Conservation (phyloP, 257 asterid genomes). For the Penstemon davidsonii region DNA sequence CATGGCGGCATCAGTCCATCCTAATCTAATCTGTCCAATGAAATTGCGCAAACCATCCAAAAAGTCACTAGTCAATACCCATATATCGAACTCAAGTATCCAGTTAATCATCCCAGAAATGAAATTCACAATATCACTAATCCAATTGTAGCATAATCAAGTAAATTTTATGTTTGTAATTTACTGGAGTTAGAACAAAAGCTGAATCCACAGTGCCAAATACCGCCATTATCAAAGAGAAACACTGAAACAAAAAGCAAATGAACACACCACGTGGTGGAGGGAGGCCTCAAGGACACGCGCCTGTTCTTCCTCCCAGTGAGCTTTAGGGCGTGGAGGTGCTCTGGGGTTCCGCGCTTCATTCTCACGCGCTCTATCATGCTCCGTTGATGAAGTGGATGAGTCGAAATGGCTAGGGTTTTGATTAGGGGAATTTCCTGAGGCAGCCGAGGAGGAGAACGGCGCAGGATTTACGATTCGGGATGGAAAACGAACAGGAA, state of each 20-base stretch:
- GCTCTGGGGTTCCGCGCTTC: conserved; percentile 40
- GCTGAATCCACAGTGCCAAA: conserved; percentile 21
- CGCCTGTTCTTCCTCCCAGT: conserved; percentile 73
- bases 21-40: conserved; percentile 59
- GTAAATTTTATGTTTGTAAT: neutral
- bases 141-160: neutral
- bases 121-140: no score
- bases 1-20: conserved; percentile 94
- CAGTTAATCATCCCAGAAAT: neutral
- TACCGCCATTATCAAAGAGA: neutral
- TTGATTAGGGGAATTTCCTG: conserved; percentile 39
- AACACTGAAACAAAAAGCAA: neutral
- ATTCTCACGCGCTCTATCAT: conserved; percentile 23
- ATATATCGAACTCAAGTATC: conserved; percentile 2
- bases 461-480: conserved; percentile 6
- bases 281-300: conserved; percentile 84
- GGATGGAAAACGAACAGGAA: conserved; percentile 10
- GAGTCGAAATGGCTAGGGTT: conserved; percentile 36
- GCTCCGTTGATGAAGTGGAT: conserved; percentile 34
- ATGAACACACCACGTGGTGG: conserved; percentile 63
- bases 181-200: neutral
- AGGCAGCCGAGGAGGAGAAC: conserved; percentile 28
- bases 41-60: conserved; percentile 31
- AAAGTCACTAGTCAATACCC: no score
- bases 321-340: conserved; percentile 43